These are phyloP conservation scores for Tricholoma matsutake DNA, from an alignment of 768 basidiomycete genomes.

Conservation along the genomic window DNA sequence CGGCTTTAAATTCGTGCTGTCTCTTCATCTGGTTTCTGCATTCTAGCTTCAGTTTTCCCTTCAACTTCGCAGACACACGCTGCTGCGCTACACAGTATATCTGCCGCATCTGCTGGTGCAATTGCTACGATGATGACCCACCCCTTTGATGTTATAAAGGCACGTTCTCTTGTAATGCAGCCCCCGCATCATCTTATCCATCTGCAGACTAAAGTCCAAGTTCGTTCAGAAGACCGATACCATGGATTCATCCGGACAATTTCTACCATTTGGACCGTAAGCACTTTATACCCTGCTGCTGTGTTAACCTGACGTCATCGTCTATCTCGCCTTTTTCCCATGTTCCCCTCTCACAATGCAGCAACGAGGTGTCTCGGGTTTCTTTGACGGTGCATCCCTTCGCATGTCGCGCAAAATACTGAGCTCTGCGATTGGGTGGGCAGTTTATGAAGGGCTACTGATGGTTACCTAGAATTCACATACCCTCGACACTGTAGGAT, in stretches of 20 bases:
- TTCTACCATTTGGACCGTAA: slow-evolving; percentile 64
- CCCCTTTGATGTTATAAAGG: slow-evolving; percentile 94
- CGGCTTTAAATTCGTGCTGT: slow-evolving; percentile 5
- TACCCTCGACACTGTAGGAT: neutral
- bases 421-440: slow-evolving; percentile 91
- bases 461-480: slow-evolving; percentile 48
- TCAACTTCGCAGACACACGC: slow-evolving; percentile 44
- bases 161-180: slow-evolving; percentile 23
- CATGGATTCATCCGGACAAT: slow-evolving; percentile 67
- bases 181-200: neutral
- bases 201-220: slow-evolving; percentile 84
- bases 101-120: slow-evolving; percentile 79
- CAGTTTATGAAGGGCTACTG: slow-evolving; percentile 78
- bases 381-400: slow-evolving; percentile 83
- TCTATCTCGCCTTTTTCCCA: too few relatives aligned
- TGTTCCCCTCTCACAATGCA: slow-evolving; percentile 23
- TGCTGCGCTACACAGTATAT: slow-evolving; percentile 53
- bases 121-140: slow-evolving; percentile 85
- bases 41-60: slow-evolving; percentile 39
- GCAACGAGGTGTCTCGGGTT: slow-evolving; percentile 79
- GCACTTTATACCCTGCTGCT: slow-evolving; percentile 16
- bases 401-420: slow-evolving; percentile 83
- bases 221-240: slow-evolving; percentile 75
- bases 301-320: neutral
- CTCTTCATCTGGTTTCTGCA: slow-evolving; percentile 1